phyloP scores from a whole-genome alignment of 2,329 filamentous ascomycete genomes.

The Teratosphaeriaceae sp. region DNA sequence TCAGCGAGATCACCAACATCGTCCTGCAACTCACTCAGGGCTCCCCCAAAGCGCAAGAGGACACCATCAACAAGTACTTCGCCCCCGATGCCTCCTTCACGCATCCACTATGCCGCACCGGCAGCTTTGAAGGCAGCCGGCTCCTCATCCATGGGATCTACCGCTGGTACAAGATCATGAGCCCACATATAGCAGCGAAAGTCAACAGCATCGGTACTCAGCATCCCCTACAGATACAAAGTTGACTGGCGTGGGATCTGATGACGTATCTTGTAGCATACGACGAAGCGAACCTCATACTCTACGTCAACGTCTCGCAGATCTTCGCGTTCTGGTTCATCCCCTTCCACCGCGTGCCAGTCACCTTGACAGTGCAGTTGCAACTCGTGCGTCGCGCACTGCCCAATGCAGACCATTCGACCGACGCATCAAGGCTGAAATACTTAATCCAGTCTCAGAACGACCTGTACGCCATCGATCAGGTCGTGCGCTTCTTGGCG shows the following conservation, averaged over 20 bases:
- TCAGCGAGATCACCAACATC: conserved; percentile 56
- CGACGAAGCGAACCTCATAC: conserved; percentile 56
- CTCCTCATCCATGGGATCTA: conserved; percentile 64
- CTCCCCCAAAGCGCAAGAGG: conserved; percentile 57
- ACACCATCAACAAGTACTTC: conserved; percentile 66
- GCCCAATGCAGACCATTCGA: too few relatives aligned
- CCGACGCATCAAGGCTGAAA: conserved; percentile 30
- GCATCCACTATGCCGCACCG: conserved; percentile 71
- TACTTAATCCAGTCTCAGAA: conserved; percentile 74
- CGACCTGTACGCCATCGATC: conserved; percentile 72
- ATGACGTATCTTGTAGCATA: too few relatives aligned
- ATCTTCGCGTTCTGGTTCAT: conserved; percentile 71
- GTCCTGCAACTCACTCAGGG: conserved; percentile 65
- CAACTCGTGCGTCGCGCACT: too few relatives aligned
- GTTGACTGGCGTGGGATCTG: too few relatives aligned
- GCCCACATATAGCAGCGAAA: conserved; percentile 61
- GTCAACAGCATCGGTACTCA: conserved; percentile 56
- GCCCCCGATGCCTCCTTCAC: conserved; percentile 64
- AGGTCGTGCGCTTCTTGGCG: conserved; percentile 66
- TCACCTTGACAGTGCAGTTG: conserved; percentile 28
- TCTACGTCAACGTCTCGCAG: conserved; percentile 70
- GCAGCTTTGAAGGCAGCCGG: conserved; percentile 54
- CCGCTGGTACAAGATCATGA: conserved; percentile 78
- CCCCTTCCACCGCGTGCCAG: conserved; percentile 60
- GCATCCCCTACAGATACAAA: neutral